These are phyloP conservation scores for Fagopyrum homotropicum DNA, from an alignment of 148 eudicot genomes.

Conservation along the genomic window DNA sequence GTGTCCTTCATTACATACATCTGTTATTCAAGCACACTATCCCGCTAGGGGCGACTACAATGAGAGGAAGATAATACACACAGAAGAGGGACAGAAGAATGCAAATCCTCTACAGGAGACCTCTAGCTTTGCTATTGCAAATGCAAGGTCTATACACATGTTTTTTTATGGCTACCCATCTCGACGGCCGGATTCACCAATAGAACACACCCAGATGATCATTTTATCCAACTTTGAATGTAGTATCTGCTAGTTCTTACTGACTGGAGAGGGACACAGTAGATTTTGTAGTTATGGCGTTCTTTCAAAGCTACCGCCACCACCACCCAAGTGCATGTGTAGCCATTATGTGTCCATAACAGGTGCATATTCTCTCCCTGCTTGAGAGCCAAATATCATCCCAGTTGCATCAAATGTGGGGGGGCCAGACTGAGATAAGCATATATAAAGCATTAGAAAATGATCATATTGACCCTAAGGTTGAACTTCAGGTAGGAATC, in stretches of 20 bases:
- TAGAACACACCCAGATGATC: not conserved
- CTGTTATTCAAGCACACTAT: not conserved
- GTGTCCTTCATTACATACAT: not conserved
- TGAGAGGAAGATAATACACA: not conserved
- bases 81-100: not conserved
- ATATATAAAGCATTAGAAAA: not conserved
- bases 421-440: slow-evolving; percentile 33
- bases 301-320: slow-evolving; percentile 37
- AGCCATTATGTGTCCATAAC: slow-evolving; percentile 74
- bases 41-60: not conserved
- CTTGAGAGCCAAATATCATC: slow-evolving; percentile 52
- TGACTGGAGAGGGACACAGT: not conserved
- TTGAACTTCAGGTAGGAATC: not conserved
- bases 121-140: slow-evolving; percentile 8
- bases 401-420: slow-evolving; percentile 54
- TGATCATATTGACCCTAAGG: not conserved
- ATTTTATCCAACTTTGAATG: not conserved
- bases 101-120: slow-evolving; percentile 6
- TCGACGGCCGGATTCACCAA: no score
- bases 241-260: slow-evolving; percentile 6
- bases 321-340: slow-evolving; percentile 72
- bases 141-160: not conserved
- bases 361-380: slow-evolving; percentile 56
- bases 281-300: slow-evolving; percentile 31
- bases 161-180: not conserved